Base-by-base conservation (phyloP, 140 eudicot genomes). In the Senecio squalidus region DNA sequence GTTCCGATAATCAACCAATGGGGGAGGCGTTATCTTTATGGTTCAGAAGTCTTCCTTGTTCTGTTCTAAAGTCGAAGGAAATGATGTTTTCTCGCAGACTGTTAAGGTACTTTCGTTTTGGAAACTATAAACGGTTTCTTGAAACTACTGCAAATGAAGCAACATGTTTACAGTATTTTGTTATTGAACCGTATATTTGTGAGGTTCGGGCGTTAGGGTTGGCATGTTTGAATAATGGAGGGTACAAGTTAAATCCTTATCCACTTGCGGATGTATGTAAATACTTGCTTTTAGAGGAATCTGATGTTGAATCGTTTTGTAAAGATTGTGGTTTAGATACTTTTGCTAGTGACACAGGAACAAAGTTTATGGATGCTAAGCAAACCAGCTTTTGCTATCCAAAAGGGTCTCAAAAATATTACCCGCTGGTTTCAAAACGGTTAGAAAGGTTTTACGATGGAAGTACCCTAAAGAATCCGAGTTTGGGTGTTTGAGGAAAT, bases 191-290 rank as follows among this genome's bases (percentile, higher is more conserved):
- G 14, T 86, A 68, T 48, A 67, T 86, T 54, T 70, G 38, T 69
- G 94, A 80, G 95, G 80, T 82, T 57, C 84, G 97, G 8, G 82
- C 76, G 46, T 45, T 78, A 1, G 97, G 89, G 50, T 43, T 89
- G 49, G 68, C 74, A 15, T 82, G 84, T 69, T 55, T 89, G 64
- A 82, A 84, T 78, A 22, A 74, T 39, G 91, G 94, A 55, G 89
- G 89, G 18, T 89, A 89, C 68, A 89, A 89, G 76, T 74, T 78
- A 50, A 81, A 76, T 58, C 95, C 95, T 4, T 89, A 76, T 65
- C 86, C 94, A 17, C 46, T 85, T 56, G 33, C 33, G 15, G 74
- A 64, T 46, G 44, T 89, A 24, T 71, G 80, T 39, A 82, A 80
- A 61, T 64, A 66, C 40, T 71, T 85, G 67, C 59, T 67, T n/a